Base-by-base conservation (phyloP, 495 filamentous ascomycete genomes). In the Penicillium roqueforti region DNA sequence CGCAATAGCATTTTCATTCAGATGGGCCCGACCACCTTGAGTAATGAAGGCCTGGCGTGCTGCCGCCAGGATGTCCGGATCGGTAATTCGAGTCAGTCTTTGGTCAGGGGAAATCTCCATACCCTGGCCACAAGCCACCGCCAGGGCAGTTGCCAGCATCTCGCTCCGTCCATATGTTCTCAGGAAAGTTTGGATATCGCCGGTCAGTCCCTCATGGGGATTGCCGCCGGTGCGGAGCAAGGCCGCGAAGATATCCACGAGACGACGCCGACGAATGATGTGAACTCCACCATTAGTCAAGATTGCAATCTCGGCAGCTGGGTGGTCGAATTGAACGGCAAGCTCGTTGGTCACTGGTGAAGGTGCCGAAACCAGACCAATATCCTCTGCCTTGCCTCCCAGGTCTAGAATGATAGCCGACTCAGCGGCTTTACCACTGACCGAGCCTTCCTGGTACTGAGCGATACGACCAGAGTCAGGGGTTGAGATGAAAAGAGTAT, bases 61-160 rank as follows among this genome's bases (percentile, higher is more conserved):
- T 41, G 83, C 80, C 58, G 93, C 89, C 19, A 92, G 74, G 19
- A 95, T 86, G 34, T 87, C 80, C 1, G 87, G 86, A 61, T 97
- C 93, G n/a, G 81, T 85, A 47, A 90, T 79, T 47, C 77, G 79
- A 0, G 82, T 79, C 0, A 90, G 75, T 44, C 89, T 82, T 22
- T 81, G 77, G 49, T 90, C 87, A 0, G 84, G 77, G 0, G 83
- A 82, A 40, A 91, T 78, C 59, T 92, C 90, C 20, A 85, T 80
- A 16, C 88, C 91, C 66, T 96, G 90, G 11, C 92, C 91, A 66
- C 93, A 99, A 13, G 91, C 91, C n/a, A 97, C 93, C 8, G 95
- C 95, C 19, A 99, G 77, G 9, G 95, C 90, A 48, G 91, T 92
- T 0, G 95, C 89, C 56, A 90, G 83, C 0, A 86, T 90, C 66